phyloP scores from a whole-genome alignment of 1,284 basidiomycete species.

The Ceratobasidium sp. region DNA sequence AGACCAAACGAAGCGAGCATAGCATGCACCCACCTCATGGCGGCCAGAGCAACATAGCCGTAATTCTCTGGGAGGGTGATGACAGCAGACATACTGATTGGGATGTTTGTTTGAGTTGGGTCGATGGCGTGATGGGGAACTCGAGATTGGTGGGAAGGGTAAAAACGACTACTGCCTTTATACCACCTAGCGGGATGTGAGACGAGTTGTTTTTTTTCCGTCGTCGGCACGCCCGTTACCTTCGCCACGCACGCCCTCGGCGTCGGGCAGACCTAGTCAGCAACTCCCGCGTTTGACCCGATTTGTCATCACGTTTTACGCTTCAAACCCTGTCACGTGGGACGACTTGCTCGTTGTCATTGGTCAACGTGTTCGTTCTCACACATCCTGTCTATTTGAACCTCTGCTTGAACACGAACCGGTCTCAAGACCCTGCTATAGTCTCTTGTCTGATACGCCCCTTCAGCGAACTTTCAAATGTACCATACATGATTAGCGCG shows the following conservation, averaged over 20 bases:
- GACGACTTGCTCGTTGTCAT: background rate
- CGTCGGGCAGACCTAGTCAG: constrained; percentile 38
- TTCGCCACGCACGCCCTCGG: background rate
- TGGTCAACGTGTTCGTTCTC: background rate
- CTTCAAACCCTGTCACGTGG: background rate
- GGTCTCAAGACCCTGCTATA: background rate
- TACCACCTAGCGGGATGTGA: background rate
- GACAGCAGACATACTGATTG: constrained; percentile 30
- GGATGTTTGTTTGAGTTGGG: constrained; percentile 5
- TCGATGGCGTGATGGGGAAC: constrained; percentile 7
- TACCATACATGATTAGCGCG: background rate
- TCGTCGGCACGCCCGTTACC: background rate
- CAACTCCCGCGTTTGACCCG: constrained; percentile 10
- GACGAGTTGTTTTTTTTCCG: background rate
- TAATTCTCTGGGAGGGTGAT: constrained; percentile 46
- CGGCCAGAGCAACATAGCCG: constrained; percentile 44
- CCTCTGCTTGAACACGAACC: background rate
- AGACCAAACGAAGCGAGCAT: background rate
- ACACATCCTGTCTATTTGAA: background rate
- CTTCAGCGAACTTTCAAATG: background rate
- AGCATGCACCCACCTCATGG: constrained; percentile 25
- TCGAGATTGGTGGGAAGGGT: background rate
- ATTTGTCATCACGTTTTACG: background rate
- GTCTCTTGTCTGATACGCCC: background rate
- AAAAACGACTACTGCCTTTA: background rate